These are phyloP conservation scores for Rhodomyrtus psidioides DNA, from an alignment of 441 rosid genomes.

Conservation along the genomic window DNA sequence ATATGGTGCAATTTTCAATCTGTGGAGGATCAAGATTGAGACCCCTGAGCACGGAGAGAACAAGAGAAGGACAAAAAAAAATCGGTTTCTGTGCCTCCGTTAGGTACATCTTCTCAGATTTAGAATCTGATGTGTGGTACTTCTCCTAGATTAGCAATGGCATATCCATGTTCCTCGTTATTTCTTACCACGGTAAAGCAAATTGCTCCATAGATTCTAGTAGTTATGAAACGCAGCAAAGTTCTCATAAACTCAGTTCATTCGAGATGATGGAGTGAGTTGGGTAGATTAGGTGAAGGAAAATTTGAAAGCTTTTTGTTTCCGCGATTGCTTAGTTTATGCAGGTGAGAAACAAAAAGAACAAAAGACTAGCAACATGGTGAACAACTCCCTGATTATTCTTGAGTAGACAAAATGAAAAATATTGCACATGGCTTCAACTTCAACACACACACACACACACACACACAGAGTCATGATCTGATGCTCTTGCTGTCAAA, in stretches of 20 bases:
- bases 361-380: not conserved
- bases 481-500: not conserved
- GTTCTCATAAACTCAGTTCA: not conserved
- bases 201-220: not conserved
- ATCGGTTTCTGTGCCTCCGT: not conserved
- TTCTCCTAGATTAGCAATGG: not conserved
- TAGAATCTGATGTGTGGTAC: not conserved
- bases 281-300: not conserved
- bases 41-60: not conserved
- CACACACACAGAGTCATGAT: too few species aligned
- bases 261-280: not conserved
- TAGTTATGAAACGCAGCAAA: not conserved
- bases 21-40: not conserved
- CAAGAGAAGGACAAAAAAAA: not conserved
- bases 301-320: not conserved
- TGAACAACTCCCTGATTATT: not conserved
- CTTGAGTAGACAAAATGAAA: not conserved
- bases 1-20: not conserved
- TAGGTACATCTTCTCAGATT: not conserved
- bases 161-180: not conserved
- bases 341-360: not conserved
- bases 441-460: too few species aligned
- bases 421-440: not conserved
- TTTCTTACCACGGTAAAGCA: not conserved
- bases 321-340: not conserved